Evolutionary conservation across 2,329 filamentous ascomycete species (phyloP), one percentile per base, ranked within the genome.

Genomic region (Penicillium concentricum): DNA sequence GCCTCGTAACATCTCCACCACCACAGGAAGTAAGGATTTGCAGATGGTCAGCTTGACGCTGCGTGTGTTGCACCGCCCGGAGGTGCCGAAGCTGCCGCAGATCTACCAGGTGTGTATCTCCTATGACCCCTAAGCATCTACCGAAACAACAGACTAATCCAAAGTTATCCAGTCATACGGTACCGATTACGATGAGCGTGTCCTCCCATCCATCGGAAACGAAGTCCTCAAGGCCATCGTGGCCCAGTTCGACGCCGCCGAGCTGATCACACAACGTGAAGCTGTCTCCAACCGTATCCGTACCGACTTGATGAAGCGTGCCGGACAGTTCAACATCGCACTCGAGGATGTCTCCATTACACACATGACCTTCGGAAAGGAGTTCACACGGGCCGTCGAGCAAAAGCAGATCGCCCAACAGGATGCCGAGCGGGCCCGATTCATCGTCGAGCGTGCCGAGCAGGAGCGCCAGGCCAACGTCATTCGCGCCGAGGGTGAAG

Each of bases 321-420:
- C 94, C 46, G 81, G 88, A 71, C 94, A 99, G 78, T 99, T 99
- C 87, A 96, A 99, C 83, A 99, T 99, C 73, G 91, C 92, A 28
- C 90, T 99, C 52, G 94, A 99, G 79, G 94, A 99, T 73, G 94
- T 99, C 59, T 96, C 91, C 73, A 99, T 99, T 78, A 99, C 94
- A 60, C 94, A 99, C 84, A 99, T 99, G 94, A 99, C 94, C 51
- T 99, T 99, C 75, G 94, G 94, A 68, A 93, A 93, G 78, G 94
- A 99, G 79, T 99, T 99, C 83, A 99, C 94, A 60, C 90, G 91
- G 78, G 94, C 94, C 64, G 94, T 99, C 70, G 94, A 99, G 82
- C 94, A 99, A 86, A 99, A 99, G 87, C 94, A 99, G 83, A 99
- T 99, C 76, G 94, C 94, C 54, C 94, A 99, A 81, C 94, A 99